Base-by-base conservation (phyloP, 2,329 filamentous ascomycete species). In the Xenoacremonium recifei region DNA sequence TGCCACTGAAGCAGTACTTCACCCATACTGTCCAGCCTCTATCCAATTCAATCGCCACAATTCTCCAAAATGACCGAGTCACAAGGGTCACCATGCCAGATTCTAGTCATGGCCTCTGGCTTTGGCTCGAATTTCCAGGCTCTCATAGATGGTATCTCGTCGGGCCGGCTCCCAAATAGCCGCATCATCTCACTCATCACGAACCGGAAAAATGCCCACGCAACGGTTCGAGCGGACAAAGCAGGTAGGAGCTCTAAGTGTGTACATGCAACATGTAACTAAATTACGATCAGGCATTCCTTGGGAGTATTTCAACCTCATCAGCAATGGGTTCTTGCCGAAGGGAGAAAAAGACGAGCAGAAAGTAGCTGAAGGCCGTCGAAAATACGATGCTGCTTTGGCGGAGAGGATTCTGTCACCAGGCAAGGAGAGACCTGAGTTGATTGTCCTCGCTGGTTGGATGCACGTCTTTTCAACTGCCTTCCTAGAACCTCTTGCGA, bases 391-490 rank as follows among this genome's bases (percentile, higher is more conserved):
- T 61, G 77, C 80, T 12, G 87, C 87, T 32, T 72, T 95, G 48
- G 87, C 88, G 0, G 65, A 75, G 31, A 73, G 84, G 45, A 76
- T 95, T 39, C 70, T 92, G 18, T 47, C 53, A 6, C 42, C 40
- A 13, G 52, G 67, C 4, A 32, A 32, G 9, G 77, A 85, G 49
- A 66, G 66, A 43, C 89, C 89, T 0, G 79, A 91, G 40, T 66
- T 95, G 40, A 80, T 95, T 36, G 84, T 93, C 7, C 86, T 90
- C 52, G 84, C 87, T 4, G 89, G 90, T 3, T 95, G 87, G 77
- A 95, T 95, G 89, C 84, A 93, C 62, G 84, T 95, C 43, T 77
- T 95, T 36, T 83, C 82, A 0, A 71, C 73, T 3, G 69, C 73
- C 2, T 93, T 95, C 61, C 70, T 95, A 35, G 73, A 77, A 7